Percentiles rank a stretch among this genome's conserved stretches.
Evolutionary conservation across 768 basidiomycete species (phyloP).

Genomic region (Nevesoporus exiguus): DNA sequence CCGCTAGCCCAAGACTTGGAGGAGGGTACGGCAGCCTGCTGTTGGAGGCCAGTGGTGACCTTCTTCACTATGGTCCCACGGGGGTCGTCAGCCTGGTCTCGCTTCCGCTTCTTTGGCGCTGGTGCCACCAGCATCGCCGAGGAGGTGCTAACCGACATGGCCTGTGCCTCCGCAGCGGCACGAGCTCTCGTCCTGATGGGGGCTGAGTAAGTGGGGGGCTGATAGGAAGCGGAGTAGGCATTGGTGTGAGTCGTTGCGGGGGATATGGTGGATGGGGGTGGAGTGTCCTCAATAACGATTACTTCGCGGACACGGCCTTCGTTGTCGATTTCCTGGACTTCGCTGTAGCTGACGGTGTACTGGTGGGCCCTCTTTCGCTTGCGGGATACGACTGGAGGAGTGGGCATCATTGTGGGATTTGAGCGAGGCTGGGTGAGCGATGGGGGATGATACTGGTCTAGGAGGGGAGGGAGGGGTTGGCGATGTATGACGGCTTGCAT

Average conservation of each 20-base stretch:
- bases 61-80: conserved; percentile 67
- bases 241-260: conserved; percentile 69
- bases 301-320: conserved; percentile 77
- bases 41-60: conserved; percentile 47
- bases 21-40: conserved; percentile 45
- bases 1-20: conserved; percentile 68
- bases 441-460: conserved; percentile 65
- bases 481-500: conserved; percentile 74
- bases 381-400: conserved; percentile 68
- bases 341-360: conserved; percentile 81
- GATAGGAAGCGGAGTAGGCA: conserved; percentile 75
- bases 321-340: conserved; percentile 82
- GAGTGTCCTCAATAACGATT: conserved; percentile 92
- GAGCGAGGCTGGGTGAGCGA: conserved; percentile 42
- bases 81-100: conserved; percentile 71
- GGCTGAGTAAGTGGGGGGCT: conserved; percentile 70
- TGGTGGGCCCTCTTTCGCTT: conserved; percentile 83
- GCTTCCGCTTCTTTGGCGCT: conserved; percentile 79
- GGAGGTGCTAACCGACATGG: conserved; percentile 60
- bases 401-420: conserved; percentile 63
- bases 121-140: conserved; percentile 65
- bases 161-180: conserved; percentile 83
- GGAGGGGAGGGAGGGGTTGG: conserved; percentile 55
- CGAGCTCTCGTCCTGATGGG: conserved; percentile 82
- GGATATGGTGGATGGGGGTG: conserved; percentile 71